These are phyloP conservation scores for Ceratobasidium papillatum DNA, from an alignment of 1,284 basidiomycete species.

Conservation along the genomic window DNA sequence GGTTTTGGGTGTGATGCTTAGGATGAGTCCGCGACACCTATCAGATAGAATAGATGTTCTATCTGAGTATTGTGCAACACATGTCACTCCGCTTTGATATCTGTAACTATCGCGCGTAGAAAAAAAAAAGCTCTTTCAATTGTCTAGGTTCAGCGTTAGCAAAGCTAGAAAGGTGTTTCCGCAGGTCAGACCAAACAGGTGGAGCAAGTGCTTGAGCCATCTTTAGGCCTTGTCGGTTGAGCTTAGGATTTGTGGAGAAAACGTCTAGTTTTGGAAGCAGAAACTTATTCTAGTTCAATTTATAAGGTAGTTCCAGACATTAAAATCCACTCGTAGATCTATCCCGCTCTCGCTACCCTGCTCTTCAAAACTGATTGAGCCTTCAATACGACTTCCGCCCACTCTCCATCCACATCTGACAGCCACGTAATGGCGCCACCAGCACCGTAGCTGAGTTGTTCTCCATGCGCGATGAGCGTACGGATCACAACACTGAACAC, in stretches of 20 bases:
- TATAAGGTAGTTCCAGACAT: too few species aligned
- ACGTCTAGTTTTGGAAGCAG: too few species aligned
- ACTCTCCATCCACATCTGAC: constrained; percentile 86
- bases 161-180: too few species aligned
- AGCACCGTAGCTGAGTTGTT: constrained; percentile 69
- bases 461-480: constrained; percentile 84
- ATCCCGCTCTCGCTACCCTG: neutral
- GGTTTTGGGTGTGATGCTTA: neutral
- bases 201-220: too few species aligned
- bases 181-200: too few species aligned
- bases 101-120: too few species aligned
- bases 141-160: too few species aligned
- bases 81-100: too few species aligned
- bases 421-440: constrained; percentile 97
- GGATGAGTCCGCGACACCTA: neutral
- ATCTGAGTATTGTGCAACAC: neutral
- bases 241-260: too few species aligned
- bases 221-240: too few species aligned
- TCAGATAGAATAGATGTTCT: neutral
- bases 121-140: too few species aligned
- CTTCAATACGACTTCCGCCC: constrained; percentile 81
- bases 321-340: neutral
- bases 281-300: too few species aligned
- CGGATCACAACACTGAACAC: constrained; percentile 98
- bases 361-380: constrained; percentile 23